A percentile compares a stretch with the other conserved stretches of the same genome.
Evolutionary conservation across 2,329 filamentous ascomycete genomes (phyloP).

Genomic region (Cercospora beticola): DNA sequence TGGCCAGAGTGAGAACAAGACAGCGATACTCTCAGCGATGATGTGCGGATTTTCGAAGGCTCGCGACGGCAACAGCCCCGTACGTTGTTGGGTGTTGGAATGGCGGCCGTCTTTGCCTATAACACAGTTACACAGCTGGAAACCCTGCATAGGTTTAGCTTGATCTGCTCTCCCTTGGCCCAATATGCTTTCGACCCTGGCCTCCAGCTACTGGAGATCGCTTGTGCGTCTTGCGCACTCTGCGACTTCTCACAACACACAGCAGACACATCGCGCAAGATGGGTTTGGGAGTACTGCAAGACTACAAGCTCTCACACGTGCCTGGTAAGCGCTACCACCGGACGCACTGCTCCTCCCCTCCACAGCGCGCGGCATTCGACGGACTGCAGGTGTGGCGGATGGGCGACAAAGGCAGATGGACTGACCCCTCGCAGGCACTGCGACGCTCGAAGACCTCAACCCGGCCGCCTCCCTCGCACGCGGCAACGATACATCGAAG

Average conservation of each 20-base stretch:
- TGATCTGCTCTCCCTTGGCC: background rate
- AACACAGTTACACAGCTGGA: background rate
- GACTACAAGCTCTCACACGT: slow-evolving; percentile 26
- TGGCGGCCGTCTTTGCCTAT: background rate
- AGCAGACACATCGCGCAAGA: slow-evolving; percentile 11
- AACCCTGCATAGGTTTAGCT: background rate
- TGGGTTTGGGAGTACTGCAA: slow-evolving; percentile 26
- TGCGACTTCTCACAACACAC: background rate
- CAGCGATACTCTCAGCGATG: background rate
- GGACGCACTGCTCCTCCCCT: background rate
- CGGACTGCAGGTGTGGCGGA: background rate
- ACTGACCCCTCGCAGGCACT: slow-evolving; percentile 38
- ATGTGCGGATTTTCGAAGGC: background rate
- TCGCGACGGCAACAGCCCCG: background rate
- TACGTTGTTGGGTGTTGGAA: background rate
- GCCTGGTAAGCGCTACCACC: slow-evolving; percentile 20
- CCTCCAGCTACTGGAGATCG: background rate
- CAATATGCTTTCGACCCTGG: slow-evolving; percentile 3
- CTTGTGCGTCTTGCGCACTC: background rate
- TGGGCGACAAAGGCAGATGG: background rate
- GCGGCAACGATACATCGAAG: slow-evolving; percentile 19
- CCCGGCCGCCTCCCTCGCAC: slow-evolving; percentile 23
- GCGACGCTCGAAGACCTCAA: slow-evolving; percentile 44
- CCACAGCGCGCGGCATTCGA: background rate
- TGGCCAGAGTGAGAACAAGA: background rate